A percentile compares a stretch with the other conserved stretches of the same genome.
phyloP scores from a whole-genome alignment of 495 filamentous ascomycete species.

The Cairneyella variabilis region DNA sequence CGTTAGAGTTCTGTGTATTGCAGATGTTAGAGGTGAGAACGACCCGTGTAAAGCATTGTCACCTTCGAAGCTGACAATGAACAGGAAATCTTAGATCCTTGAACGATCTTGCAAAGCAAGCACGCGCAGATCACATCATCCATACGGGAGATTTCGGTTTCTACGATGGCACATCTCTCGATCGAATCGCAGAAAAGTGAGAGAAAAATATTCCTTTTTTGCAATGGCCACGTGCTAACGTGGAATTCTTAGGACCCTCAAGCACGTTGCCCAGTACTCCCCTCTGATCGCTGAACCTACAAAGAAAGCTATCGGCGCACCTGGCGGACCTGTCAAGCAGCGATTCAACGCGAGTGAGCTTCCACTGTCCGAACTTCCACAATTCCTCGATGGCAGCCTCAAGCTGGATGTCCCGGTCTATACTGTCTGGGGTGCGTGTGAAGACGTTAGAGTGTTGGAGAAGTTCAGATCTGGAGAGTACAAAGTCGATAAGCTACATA shows the following conservation, averaged over 20 bases:
- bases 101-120: conserved; percentile 92
- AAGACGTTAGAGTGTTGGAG: conserved; percentile 96
- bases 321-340: conserved; percentile 71
- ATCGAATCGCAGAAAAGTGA: conserved; percentile 98
- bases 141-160: conserved; percentile 99
- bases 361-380: conserved; percentile 91
- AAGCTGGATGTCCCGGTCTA: conserved; percentile 95
- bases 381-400: conserved; percentile 81
- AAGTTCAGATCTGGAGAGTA: conserved; percentile 98
- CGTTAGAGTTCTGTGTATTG: conserved; percentile 87
- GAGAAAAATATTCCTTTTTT: conserved; percentile 24
- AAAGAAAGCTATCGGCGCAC: conserved; percentile 71
- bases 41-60: neutral
- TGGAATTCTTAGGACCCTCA: conserved; percentile 68
- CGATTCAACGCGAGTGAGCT: conserved; percentile 74
- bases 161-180: conserved; percentile 93
- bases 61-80: conserved; percentile 6
- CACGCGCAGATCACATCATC: conserved; percentile 91
- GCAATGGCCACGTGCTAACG: conserved; percentile 31
- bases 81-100: conserved; percentile 90
- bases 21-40: conserved; percentile 88
- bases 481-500: conserved; percentile 94
- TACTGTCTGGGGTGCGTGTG: conserved; percentile 98
- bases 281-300: conserved; percentile 82
- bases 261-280: conserved; percentile 98